These are phyloP conservation scores for Penicillium nordicum DNA, from an alignment of 2,329 filamentous ascomycete genomes.

Conservation along the genomic window DNA sequence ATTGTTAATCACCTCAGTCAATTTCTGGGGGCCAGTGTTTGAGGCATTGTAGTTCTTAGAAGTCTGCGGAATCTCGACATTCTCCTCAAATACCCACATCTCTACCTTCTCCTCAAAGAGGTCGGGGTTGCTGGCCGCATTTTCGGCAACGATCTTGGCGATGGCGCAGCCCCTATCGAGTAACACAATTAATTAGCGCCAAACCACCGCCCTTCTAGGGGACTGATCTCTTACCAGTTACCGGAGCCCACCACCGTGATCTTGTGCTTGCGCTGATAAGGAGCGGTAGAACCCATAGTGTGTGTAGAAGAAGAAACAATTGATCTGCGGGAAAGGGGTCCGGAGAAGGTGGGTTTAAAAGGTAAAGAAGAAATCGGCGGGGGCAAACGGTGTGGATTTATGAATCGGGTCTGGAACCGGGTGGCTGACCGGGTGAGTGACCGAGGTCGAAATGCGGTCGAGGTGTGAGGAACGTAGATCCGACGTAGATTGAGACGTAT, in stretches of 20 bases:
- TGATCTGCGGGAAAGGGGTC: slow-evolving; percentile 18
- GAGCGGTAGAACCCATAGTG: slow-evolving; percentile 34
- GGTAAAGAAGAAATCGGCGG: slow-evolving; percentile 16
- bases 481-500: slow-evolving; percentile 17
- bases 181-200: slow-evolving; percentile 68
- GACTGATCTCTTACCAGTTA: slow-evolving; percentile 66
- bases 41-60: slow-evolving; percentile 72
- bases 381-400: slow-evolving; percentile 15
- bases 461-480: slow-evolving; percentile 24
- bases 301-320: slow-evolving; percentile 19
- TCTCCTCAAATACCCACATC: slow-evolving; percentile 99
- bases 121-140: slow-evolving; percentile 70
- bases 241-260: slow-evolving; percentile 85
- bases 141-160: slow-evolving; percentile 94
- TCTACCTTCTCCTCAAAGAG: slow-evolving; percentile 86
- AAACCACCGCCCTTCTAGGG: slow-evolving; percentile 45
- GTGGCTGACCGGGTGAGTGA: slow-evolving; percentile 24
- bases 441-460: slow-evolving; percentile 29
- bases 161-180: slow-evolving; percentile 89
- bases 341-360: slow-evolving; percentile 20
- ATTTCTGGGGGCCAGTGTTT: slow-evolving; percentile 73
- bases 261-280: slow-evolving; percentile 39
- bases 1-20: slow-evolving; percentile 86
- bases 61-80: slow-evolving; percentile 68
- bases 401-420: slow-evolving; percentile 21